A percentile compares a stretch with the other conserved stretches of the same genome.
Evolutionary conservation across 306 rosid species (phyloP).

Genomic region (Clitoria ternatea): DNA sequence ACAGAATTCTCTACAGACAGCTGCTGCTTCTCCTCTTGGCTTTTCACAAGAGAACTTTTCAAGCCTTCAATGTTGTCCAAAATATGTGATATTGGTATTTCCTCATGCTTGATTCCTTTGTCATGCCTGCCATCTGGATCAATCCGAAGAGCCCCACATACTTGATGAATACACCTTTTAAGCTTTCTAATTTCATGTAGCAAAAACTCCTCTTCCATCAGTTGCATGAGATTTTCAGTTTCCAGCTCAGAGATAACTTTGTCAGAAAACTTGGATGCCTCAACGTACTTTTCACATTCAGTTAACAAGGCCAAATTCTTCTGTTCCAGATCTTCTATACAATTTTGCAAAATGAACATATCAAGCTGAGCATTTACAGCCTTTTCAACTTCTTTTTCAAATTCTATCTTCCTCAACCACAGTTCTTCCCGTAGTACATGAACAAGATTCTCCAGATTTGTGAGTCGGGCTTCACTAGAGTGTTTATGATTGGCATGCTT

Average conservation of each 20-base stretch:
- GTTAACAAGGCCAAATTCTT: slow-evolving; percentile 50
- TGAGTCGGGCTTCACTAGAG: slow-evolving; percentile 56
- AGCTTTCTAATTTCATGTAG: slow-evolving; percentile 68
- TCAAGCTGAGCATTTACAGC: slow-evolving; percentile 83
- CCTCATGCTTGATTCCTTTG: slow-evolving; percentile 40
- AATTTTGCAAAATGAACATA: slow-evolving; percentile 79
- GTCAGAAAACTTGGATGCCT: slow-evolving; percentile 62
- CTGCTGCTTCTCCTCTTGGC: slow-evolving; percentile 62
- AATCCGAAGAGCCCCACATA: slow-evolving; percentile 67
- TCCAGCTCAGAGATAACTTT: slow-evolving; percentile 77
- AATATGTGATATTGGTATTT: slow-evolving; percentile 43
- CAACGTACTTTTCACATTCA: slow-evolving; percentile 69
- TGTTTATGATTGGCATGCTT: slow-evolving; percentile 55
- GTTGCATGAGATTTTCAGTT: slow-evolving; percentile 80
- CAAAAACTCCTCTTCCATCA: slow-evolving; percentile 78
- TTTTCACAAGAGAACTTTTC: slow-evolving; percentile 50
- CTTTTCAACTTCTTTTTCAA: slow-evolving; percentile 75
- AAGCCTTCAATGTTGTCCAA: slow-evolving; percentile 55
- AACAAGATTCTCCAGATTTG: slow-evolving; percentile 57
- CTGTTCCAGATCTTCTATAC: slow-evolving; percentile 82
- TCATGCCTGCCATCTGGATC: slow-evolving; percentile 40
- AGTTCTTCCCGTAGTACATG: slow-evolving; percentile 57
- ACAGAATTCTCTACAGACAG: slow-evolving; percentile 66
- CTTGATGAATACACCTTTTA: slow-evolving; percentile 50
- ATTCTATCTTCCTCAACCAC: slow-evolving; percentile 60